phyloP scores from a whole-genome alignment of 2,329 filamentous ascomycete genomes.

The Apiospora arundinis region DNA sequence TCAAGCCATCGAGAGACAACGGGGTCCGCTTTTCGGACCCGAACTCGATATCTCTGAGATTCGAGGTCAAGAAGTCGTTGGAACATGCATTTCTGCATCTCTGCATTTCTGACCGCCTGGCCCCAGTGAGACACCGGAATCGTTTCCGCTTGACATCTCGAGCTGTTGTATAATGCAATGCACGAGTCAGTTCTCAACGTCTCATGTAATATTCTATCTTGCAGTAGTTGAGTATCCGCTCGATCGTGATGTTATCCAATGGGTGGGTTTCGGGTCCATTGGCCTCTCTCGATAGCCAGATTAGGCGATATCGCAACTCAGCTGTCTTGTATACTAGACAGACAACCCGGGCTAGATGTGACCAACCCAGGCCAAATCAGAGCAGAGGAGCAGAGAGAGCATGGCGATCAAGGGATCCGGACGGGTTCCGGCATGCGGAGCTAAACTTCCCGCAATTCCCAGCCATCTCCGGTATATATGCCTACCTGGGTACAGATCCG shows the following conservation, averaged over 20 bases:
- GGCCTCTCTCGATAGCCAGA: background rate
- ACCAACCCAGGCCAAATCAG: background rate
- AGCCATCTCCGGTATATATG: slow-evolving; percentile 12
- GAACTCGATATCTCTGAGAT: background rate
- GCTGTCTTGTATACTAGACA: background rate
- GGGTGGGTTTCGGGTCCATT: background rate
- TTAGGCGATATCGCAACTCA: background rate
- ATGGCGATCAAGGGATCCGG: slow-evolving; percentile 1
- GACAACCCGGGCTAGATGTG: background rate
- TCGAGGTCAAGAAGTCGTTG: slow-evolving; percentile 14
- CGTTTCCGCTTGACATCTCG: background rate
- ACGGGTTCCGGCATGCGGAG: slow-evolving; percentile 14
- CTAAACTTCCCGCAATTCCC: slow-evolving; percentile 4
- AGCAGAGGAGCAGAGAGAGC: background rate
- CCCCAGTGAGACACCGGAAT: background rate
- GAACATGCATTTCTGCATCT: slow-evolving; percentile 10
- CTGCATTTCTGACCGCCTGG: slow-evolving; percentile 8
- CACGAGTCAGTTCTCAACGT: background rate
- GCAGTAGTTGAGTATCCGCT: background rate
- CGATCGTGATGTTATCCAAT: background rate
- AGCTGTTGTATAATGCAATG: background rate
- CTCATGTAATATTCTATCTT: background rate
- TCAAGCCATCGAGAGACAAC: slow-evolving; percentile 13
- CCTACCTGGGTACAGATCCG: background rate
- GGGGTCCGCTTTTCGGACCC: slow-evolving; percentile 9